Evolutionary conservation across 495 filamentous ascomycete genomes (phyloP).

Genomic region (Entonaema liquescens): DNA sequence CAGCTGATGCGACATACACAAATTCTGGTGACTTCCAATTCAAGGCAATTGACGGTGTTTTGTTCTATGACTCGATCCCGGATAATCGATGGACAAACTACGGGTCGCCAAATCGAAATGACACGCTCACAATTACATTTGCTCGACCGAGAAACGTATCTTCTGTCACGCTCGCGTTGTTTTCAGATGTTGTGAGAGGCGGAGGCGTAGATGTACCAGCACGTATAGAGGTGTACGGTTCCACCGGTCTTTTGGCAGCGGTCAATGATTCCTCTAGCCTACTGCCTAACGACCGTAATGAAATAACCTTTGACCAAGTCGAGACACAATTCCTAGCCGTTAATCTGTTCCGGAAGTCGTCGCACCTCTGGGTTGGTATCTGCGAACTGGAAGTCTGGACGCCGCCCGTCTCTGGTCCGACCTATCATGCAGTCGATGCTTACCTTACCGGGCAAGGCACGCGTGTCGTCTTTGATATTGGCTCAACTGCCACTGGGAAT

Average conservation of each 20-base stretch:
- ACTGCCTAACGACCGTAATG: conserved; percentile 52
- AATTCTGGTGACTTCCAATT: conserved; percentile 48
- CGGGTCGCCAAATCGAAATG: conserved; percentile 45
- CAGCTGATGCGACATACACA: conserved; percentile 48
- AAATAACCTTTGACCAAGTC: conserved; percentile 44
- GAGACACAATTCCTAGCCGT: conserved; percentile 47
- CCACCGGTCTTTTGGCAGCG: conserved; percentile 40
- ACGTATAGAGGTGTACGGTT: conserved; percentile 50
- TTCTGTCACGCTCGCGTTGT: conserved; percentile 53
- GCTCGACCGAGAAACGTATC: conserved; percentile 51
- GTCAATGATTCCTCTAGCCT: conserved; percentile 39
- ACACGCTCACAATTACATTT: conserved; percentile 52
- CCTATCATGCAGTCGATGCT: conserved; percentile 46
- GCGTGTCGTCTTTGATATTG: conserved; percentile 40
- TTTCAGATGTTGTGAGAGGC: conserved; percentile 47
- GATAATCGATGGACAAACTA: conserved; percentile 60
- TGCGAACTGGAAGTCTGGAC: conserved; percentile 53
- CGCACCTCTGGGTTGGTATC: conserved; percentile 43
- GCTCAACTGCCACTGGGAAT: conserved; percentile 41
- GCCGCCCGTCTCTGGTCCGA: conserved; percentile 34
- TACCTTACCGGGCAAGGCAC: conserved; percentile 43
- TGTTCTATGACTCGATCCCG: conserved; percentile 54
- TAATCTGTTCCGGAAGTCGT: conserved; percentile 45
- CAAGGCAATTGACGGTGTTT: conserved; percentile 56
- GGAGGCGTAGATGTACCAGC: conserved; percentile 51